These are phyloP conservation scores for Cucurbita ficifolia DNA, from an alignment of 306 rosid genomes.

Conservation along the genomic window DNA sequence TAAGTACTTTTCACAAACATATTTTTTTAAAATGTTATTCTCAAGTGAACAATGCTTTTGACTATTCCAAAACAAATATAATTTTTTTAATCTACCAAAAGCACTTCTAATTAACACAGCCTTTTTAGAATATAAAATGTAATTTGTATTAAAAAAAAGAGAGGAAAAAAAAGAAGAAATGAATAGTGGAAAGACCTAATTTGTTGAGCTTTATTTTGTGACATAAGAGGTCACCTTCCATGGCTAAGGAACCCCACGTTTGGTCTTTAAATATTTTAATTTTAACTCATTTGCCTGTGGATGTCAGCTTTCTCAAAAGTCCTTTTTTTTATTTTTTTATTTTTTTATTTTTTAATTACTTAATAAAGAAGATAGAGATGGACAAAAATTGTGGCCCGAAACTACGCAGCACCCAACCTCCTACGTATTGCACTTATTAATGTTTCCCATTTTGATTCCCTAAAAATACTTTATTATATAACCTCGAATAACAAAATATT, in stretches of 20 bases:
- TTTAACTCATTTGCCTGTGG: not conserved
- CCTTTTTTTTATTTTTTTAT: not conserved
- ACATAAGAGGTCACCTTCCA: not conserved
- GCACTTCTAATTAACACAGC: not conserved
- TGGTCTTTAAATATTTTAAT: not conserved
- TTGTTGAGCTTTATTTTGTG: not conserved
- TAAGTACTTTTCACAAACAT: too few species aligned
- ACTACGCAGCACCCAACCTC: not conserved
- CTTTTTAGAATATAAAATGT: not conserved
- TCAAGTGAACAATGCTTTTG: too few species aligned
- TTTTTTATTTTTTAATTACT: not conserved
- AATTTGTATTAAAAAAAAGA: not conserved
- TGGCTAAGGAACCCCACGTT: not conserved
- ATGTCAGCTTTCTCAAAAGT: constrained; percentile 3
- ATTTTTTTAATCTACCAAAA: not conserved
- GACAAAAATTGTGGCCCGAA: not conserved
- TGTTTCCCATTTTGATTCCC: not conserved
- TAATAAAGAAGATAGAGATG: not conserved
- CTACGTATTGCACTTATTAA: not conserved
- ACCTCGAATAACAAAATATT: not conserved
- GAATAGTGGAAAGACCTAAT: constrained; percentile 1
- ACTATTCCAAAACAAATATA: too few species aligned
- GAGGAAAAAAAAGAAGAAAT: not conserved
- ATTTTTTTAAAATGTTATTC: too few species aligned
- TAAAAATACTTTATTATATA: not conserved